Evolutionary conservation across 139 green algal genomes (phyloP), one percentile per base, ranked within the genome.

Genomic region (Coelastrella sp.): DNA sequence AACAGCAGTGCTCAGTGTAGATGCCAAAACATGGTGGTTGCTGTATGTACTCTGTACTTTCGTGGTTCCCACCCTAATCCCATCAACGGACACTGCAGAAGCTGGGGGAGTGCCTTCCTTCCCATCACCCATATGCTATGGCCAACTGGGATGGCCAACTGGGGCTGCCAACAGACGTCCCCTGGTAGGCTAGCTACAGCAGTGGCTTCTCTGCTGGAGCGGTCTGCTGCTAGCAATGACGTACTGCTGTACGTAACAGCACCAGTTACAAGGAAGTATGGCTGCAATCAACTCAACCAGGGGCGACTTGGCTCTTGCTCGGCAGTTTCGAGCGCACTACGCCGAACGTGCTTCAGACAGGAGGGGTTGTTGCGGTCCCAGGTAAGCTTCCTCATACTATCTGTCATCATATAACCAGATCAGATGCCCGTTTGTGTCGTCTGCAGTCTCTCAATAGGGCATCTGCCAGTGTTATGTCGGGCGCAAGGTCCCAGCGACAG

Each of bases 1-100:
- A 49, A 49, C 35, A 49, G 35, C 35, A 49, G 35, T 49, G 35
- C 35, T 49, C 35, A 49, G 35, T 49, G 35, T 3, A 49, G 35
- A 49, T 49, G 63, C 9, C 63, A 70, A 70, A 76, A 8, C 7
- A 11, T 76, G 68, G 17, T 27, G 68, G 35, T 49, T 49, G 35
- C 35, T 49, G 35, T 49, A 49, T 49, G 35, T 49, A 49, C 35
- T 49, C 35, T 49, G 35, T 49, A 49, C 35, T 49, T 49, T 49
- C 35, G 35, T 49, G 35, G 35, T 49, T 14, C 74, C 11, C 65
- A 87, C 82, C 82, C 78, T 87, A 27, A 87, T 79, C 14, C 25
- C 82, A 63, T 87, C 82, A 7, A 78, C 25, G 19, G 63, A 74
- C 14, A 78, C 82, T 61, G 25, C 82, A 35, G 63, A 35, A 61